Conservation (phyloP, 148 eudicot genomes). For the Amaranthus palmeri region DNA sequence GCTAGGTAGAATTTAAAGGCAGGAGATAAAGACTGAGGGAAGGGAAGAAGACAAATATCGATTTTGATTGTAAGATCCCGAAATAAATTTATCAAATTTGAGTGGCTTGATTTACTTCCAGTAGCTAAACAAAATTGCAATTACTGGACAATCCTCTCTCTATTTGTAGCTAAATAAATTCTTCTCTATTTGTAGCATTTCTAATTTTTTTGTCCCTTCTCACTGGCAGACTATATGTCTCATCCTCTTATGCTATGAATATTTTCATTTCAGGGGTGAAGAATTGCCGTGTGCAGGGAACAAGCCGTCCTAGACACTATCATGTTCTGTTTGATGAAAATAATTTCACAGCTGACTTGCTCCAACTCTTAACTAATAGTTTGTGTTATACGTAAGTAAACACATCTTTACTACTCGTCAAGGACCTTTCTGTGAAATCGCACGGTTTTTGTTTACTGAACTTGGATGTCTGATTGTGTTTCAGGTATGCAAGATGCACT, state of each 20-base stretch:
- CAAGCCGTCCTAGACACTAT: constrained; percentile 82
- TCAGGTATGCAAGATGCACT: constrained; percentile 86
- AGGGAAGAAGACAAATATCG: too few relatives aligned
- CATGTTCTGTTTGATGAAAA: constrained; percentile 83
- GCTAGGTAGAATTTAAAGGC: background rate
- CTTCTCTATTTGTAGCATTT: too few relatives aligned
- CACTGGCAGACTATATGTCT: too few relatives aligned
- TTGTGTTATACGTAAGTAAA: constrained; percentile 65
- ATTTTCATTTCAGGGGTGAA: background rate
- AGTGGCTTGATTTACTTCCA: background rate
- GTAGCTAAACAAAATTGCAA: background rate
- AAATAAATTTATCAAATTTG: background rate
- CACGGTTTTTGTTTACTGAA: background rate
- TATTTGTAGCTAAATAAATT: too few relatives aligned
- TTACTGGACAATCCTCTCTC: too few relatives aligned
- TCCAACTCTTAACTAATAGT: constrained; percentile 60
- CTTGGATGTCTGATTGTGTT: background rate
- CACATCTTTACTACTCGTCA: background rate
- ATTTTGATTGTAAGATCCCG: too few relatives aligned
- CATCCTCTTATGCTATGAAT: background rate
- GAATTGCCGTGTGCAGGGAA: constrained; percentile 44
- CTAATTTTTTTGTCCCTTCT: too few relatives aligned
- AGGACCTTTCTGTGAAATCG: background rate
- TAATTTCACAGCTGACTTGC: constrained; percentile 49
- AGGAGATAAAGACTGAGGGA: too few relatives aligned